phyloP scores from a whole-genome alignment of 192 early-diverging fungal species.

The Gaertneriomyces semiglobifer region DNA sequence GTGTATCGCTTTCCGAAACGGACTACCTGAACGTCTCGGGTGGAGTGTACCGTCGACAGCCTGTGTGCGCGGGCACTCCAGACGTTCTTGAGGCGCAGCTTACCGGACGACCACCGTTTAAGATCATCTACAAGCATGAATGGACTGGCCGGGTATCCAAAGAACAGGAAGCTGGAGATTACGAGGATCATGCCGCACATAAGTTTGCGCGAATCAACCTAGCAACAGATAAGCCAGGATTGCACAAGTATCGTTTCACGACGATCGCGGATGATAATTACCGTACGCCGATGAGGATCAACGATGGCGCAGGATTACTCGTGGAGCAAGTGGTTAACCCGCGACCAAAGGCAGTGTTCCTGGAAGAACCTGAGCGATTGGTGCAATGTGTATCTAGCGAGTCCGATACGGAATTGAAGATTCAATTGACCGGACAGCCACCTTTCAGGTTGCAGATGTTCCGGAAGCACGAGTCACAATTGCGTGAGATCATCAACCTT shows the following conservation, averaged over 20 bases:
- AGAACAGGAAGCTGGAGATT: constrained; percentile 6
- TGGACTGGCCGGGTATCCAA: not conserved
- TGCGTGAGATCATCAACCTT: constrained; percentile 29
- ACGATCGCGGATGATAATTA: constrained; percentile 47
- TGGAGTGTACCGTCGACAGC: constrained; percentile 2
- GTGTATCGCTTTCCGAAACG: constrained; percentile 28
- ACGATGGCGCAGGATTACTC: not conserved
- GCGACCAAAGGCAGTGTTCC: constrained; percentile 40
- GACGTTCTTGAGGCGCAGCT: constrained; percentile 35
- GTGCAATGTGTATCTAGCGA: constrained; percentile 40
- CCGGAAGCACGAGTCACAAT: constrained; percentile 43
- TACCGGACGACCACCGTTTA: constrained; percentile 40
- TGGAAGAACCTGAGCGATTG: constrained; percentile 27
- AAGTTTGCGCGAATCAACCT: constrained; percentile 27
- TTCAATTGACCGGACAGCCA: constrained; percentile 36
- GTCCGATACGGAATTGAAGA: constrained; percentile 30
- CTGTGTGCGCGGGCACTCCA: constrained; percentile 31
- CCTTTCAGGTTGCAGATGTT: constrained; percentile 43
- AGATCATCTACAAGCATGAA: constrained; percentile 31
- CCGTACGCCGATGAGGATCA: constrained; percentile 12
- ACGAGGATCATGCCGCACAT: constrained; percentile 24
- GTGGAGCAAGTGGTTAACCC: constrained; percentile 35
- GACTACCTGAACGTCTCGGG: constrained; percentile 22
- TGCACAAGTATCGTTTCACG: constrained; percentile 37
- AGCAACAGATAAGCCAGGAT: constrained; percentile 36